Conservation (phyloP, 352 stramenopile genomes). For the Pythium oligandrum region DNA sequence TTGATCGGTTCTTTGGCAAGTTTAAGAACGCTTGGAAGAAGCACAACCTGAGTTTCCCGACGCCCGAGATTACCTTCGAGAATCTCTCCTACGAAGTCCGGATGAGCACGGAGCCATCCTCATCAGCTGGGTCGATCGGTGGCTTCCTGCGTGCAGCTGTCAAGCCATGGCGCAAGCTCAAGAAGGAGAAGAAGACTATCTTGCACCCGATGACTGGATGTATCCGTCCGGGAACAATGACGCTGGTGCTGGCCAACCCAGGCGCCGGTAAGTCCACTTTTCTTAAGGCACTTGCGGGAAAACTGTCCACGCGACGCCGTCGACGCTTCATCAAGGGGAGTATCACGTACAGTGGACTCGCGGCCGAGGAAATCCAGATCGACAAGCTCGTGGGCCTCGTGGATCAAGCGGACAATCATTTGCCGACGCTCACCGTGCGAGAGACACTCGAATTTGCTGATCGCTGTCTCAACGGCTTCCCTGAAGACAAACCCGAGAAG, state of each 20-base stretch:
- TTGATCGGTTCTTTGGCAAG: slow-evolving; percentile 51
- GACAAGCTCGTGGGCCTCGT: slow-evolving; percentile 62
- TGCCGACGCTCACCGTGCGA: slow-evolving; percentile 86
- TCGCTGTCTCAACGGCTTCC: slow-evolving; percentile 65
- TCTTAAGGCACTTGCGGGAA: slow-evolving; percentile 51
- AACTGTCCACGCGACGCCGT: slow-evolving; percentile 29
- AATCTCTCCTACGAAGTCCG: slow-evolving; percentile 43
- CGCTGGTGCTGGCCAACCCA: slow-evolving; percentile 57
- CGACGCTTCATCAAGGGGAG: slow-evolving; percentile 27
- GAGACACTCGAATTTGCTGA: slow-evolving; percentile 94
- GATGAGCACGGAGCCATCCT: slow-evolving; percentile 17
- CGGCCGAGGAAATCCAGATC: slow-evolving; percentile 38
- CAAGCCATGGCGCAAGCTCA: slow-evolving; percentile 25
- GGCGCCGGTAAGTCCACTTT: slow-evolving; percentile 64
- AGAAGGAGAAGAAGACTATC: slow-evolving; percentile 28
- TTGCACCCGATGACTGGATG: slow-evolving; percentile 66
- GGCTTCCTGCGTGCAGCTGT: slow-evolving; percentile 11
- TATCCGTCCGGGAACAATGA: slow-evolving; percentile 57
- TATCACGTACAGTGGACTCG: slow-evolving; percentile 44
- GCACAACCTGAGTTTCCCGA: slow-evolving; percentile 50
- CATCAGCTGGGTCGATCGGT: slow-evolving; percentile 13
- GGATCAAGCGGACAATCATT: slow-evolving; percentile 80
- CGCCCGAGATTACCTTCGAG: slow-evolving; percentile 54
- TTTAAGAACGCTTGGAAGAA: slow-evolving; percentile 34
- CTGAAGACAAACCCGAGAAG: slow-evolving; percentile 58